phyloP scores from a whole-genome alignment of 176 grass and related monocot species.

The Neostapfia colusana region DNA sequence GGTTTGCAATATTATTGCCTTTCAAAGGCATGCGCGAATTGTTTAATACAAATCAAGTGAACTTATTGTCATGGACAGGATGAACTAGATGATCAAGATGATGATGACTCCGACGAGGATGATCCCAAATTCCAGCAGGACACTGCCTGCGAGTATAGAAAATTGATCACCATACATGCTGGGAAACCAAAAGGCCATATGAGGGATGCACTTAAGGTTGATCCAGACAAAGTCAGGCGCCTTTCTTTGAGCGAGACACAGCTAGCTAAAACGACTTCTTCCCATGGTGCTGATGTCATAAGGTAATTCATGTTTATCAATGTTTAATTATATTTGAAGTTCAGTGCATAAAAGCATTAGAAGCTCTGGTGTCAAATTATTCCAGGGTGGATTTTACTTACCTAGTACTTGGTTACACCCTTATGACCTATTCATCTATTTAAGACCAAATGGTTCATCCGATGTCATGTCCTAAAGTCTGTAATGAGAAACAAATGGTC shows the following conservation, averaged over 20 bases:
- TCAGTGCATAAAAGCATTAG: background rate
- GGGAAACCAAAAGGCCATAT: conserved; percentile 91
- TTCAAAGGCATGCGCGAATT: background rate
- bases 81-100: conserved; percentile 57
- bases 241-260: conserved; percentile 83
- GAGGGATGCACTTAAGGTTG: conserved; percentile 62
- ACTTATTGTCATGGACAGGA: conserved; percentile 41
- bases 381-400: too few species aligned
- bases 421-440: too few species aligned
- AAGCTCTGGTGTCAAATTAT: background rate
- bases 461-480: background rate
- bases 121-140: conserved; percentile 59
- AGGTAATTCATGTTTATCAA: conserved; percentile 52
- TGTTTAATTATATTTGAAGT: conserved; percentile 18
- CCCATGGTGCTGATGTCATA: conserved; percentile 69
- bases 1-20: conserved; percentile 38
- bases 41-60: conserved; percentile 33
- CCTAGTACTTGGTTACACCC: too few species aligned
- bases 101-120: conserved; percentile 60
- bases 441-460: too few species aligned
- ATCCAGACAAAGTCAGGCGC: conserved; percentile 63
- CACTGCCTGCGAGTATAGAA: conserved; percentile 58
- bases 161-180: conserved; percentile 83
- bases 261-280: conserved; percentile 61
- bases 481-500: background rate